Evolutionary conservation across 257 asterid species (phyloP).

Genomic region (Perilla frutescens): DNA sequence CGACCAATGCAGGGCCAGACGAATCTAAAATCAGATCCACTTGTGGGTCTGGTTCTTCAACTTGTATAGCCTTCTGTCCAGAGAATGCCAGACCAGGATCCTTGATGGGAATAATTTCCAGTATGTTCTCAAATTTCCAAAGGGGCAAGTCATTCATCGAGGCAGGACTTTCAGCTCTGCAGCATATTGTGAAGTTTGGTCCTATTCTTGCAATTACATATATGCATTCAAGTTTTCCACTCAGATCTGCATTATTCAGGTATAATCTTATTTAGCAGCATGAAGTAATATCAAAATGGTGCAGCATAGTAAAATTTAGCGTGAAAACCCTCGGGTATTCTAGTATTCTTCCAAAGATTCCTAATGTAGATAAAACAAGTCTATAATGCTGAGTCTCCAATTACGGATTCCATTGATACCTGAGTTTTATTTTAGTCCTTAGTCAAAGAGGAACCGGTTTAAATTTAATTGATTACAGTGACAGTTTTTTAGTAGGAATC

Average conservation of each 20-base stretch:
- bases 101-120: conserved; percentile 81
- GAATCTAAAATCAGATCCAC: conserved; percentile 83
- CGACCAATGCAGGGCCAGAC: conserved; percentile 90
- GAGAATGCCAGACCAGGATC: conserved; percentile 92
- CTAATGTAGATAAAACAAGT: neutral
- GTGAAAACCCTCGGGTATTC: neutral
- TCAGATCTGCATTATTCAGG: conserved; percentile 75
- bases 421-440: conserved; percentile 17
- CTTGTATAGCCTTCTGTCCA: conserved; percentile 95
- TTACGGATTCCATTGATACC: conserved; percentile 9
- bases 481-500: conserved; percentile 19
- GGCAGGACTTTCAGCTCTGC: conserved; percentile 99
- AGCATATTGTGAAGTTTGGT: conserved; percentile 80
- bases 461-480: neutral
- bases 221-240: conserved; percentile 97
- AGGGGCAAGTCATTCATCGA: conserved; percentile 91
- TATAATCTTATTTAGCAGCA: conserved; percentile 34
- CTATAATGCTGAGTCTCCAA: neutral
- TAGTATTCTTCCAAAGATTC: conserved; percentile 13
- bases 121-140: conserved; percentile 88
- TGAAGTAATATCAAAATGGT: conserved; percentile 2
- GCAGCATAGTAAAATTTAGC: conserved; percentile 21
- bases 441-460: neutral
- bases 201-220: conserved; percentile 92
- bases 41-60: conserved; percentile 98